Conservation (phyloP, 179 eudicot genomes). For the Pouteria campechiana region DNA sequence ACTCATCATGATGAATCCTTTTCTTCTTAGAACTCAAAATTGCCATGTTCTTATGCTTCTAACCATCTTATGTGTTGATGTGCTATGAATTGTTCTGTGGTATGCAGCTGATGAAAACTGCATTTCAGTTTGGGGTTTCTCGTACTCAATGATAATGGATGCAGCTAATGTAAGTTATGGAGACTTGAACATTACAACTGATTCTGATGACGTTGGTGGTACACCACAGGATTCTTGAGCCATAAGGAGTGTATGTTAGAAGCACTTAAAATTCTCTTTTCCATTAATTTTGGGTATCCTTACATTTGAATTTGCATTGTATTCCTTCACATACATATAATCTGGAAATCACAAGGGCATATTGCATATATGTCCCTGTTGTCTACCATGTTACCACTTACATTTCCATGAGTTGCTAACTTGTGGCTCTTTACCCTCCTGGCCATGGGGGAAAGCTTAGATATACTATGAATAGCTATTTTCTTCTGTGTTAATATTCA, state of each 20-base stretch:
- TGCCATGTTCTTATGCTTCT: not conserved
- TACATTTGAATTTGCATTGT: too few relatives aligned
- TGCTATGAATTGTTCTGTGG: not conserved
- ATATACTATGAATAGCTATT: too few relatives aligned
- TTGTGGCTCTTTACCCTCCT: too few relatives aligned
- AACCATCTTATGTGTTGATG: not conserved
- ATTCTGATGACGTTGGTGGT: conserved; percentile 10
- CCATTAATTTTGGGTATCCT: not conserved
- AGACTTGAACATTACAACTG: conserved; percentile 17
- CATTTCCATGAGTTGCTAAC: too few relatives aligned
- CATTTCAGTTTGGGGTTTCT: conserved; percentile 75
- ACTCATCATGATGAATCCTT: not conserved
- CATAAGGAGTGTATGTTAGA: too few relatives aligned
- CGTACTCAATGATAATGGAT: conserved; percentile 25
- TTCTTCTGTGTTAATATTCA: too few relatives aligned
- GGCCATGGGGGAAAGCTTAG: too few relatives aligned
- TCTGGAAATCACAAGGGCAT: too few relatives aligned
- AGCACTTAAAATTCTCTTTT: not conserved
- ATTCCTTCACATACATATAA: too few relatives aligned
- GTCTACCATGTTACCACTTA: too few relatives aligned
- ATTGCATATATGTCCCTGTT: too few relatives aligned
- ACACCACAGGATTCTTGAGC: not conserved
- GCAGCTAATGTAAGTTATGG: conserved; percentile 12
- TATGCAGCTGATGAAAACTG: conserved; percentile 75
- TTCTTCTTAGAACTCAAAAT: not conserved